Evolutionary conservation across 345 rosid species (phyloP).

Genomic region (Brassica rapa): DNA sequence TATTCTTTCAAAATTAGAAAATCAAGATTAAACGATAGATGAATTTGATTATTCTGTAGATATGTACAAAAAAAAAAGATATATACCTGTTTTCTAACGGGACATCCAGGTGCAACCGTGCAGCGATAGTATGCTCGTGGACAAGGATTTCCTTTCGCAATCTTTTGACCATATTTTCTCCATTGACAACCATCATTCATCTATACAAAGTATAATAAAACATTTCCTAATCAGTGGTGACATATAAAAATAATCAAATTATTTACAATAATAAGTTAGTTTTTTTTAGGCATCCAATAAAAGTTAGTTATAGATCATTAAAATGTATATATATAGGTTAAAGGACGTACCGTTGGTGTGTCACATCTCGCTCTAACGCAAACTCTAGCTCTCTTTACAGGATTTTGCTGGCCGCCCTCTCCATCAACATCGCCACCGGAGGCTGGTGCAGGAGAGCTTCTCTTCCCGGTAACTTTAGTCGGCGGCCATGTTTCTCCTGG

Average conservation of each 20-base stretch:
- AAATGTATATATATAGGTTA: neutral
- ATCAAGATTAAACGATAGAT: neutral
- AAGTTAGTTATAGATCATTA: neutral
- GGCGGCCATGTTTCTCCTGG: slow-evolving; percentile 57
- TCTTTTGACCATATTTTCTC: slow-evolving; percentile 96
- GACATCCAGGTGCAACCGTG: slow-evolving; percentile 77
- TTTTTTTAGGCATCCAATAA: too few species aligned
- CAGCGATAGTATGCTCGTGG: slow-evolving; percentile 93
- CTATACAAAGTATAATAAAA: slow-evolving; percentile 37
- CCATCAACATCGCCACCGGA: slow-evolving; percentile 47
- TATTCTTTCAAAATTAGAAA: neutral
- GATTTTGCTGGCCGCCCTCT: slow-evolving; percentile 55
- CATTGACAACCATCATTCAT: slow-evolving; percentile 97
- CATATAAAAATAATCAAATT: neutral
- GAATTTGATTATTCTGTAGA: neutral
- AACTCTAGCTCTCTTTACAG: slow-evolving; percentile 83
- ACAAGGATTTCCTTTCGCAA: slow-evolving; percentile 87
- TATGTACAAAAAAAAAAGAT: neutral
- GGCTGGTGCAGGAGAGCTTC: slow-evolving; percentile 43
- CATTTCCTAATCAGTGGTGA: slow-evolving; percentile 1
- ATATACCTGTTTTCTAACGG: slow-evolving; percentile 81
- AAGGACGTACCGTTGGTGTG: slow-evolving; percentile 62
- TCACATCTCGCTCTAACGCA: slow-evolving; percentile 88
- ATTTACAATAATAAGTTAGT: neutral
- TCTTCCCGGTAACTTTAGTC: slow-evolving; percentile 47